Percentiles rank a stretch among this genome's conserved stretches.
phyloP scores from a whole-genome alignment of 305 asterid genomes.

The Fraxinus sp. region DNA sequence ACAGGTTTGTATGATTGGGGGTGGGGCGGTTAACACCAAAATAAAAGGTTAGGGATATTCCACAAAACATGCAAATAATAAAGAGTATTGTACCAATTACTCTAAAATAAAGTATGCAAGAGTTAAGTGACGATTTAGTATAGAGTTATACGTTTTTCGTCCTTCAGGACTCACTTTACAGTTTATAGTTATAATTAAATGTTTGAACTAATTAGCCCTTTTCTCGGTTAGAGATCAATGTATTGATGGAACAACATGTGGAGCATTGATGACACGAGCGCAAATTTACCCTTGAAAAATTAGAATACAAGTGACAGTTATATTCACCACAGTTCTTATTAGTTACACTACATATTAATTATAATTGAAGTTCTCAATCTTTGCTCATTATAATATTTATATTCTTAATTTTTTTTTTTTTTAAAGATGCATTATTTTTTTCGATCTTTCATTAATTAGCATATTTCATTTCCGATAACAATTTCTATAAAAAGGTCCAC shows the following conservation, averaged over 20 bases:
- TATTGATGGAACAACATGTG: neutral
- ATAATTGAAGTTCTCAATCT: too few relatives aligned
- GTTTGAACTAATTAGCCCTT: neutral
- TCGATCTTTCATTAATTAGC: neutral
- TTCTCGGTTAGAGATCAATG: neutral
- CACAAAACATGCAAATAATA: neutral
- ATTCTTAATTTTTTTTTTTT: neutral
- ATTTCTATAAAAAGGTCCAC: neutral
- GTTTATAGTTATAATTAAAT: too few relatives aligned
- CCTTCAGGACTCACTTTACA: neutral
- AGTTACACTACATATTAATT: neutral
- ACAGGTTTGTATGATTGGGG: too few relatives aligned
- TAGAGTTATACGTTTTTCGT: too few relatives aligned
- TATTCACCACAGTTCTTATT: neutral
- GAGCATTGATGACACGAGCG: neutral
- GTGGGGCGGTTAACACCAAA: too few relatives aligned
- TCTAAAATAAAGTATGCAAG: neutral
- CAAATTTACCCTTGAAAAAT: neutral
- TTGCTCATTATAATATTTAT: neutral
- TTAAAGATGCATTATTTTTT: neutral
- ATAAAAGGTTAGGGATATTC: neutral
- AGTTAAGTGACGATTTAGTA: neutral
- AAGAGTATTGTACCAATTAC: neutral
- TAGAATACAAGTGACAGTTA: too few relatives aligned
- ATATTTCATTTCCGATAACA: neutral